A percentile compares a stretch with the other conserved stretches of the same genome.
phyloP scores from a whole-genome alignment of 768 basidiomycete genomes.

The Naganishia onofrii region DNA sequence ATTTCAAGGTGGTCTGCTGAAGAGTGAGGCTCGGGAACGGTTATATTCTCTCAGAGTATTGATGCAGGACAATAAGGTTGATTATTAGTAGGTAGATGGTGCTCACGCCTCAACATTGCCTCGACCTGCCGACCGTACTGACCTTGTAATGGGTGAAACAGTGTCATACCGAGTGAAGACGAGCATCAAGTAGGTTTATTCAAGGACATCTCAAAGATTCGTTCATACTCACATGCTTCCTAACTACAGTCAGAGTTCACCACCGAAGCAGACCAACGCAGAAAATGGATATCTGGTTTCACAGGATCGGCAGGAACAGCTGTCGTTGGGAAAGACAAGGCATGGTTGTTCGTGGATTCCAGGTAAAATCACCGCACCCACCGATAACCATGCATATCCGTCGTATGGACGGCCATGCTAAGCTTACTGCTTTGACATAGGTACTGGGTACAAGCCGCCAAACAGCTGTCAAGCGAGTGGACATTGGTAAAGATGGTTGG shows the following conservation, averaged over 20 bases:
- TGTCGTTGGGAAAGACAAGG: slow-evolving; percentile 33
- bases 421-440: slow-evolving; percentile 14
- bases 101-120: neutral
- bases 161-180: slow-evolving; percentile 48
- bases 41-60: slow-evolving; percentile 37
- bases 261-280: slow-evolving; percentile 40
- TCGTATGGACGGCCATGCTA: neutral
- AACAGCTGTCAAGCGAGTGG: slow-evolving; percentile 44
- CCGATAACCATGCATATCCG: neutral
- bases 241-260: slow-evolving; percentile 43
- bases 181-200: slow-evolving; percentile 42
- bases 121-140: neutral
- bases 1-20: neutral
- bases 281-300: slow-evolving; percentile 45
- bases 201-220: slow-evolving; percentile 10
- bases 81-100: slow-evolving; percentile 51
- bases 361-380: neutral
- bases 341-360: slow-evolving; percentile 47
- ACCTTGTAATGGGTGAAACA: slow-evolving; percentile 12
- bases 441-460: slow-evolving; percentile 48
- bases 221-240: neutral
- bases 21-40: slow-evolving; percentile 25
- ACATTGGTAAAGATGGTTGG: slow-evolving; percentile 37
- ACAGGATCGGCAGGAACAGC: slow-evolving; percentile 48
- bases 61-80: slow-evolving; percentile 44